Evolutionary conservation across 192 early-diverging fungal genomes (phyloP), one percentile per base, ranked within the genome.

Genomic region (Rhizophagus clarus): DNA sequence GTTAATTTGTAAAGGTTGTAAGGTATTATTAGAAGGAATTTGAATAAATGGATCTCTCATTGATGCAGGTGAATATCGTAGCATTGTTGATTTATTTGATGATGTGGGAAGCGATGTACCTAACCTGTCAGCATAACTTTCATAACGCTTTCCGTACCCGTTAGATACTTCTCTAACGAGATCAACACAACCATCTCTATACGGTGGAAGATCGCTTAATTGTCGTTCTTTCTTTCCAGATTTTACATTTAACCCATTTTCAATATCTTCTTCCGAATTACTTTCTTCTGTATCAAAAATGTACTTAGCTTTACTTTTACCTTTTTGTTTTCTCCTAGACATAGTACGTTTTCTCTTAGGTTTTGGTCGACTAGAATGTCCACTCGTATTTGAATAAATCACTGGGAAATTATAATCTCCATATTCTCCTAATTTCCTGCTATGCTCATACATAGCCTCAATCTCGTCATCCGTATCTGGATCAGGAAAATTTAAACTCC

Each of bases 381-480:
- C 28, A 29, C 31, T 4, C 20, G 17, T 15, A 17, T 40, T 45
- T 14, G 67, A 32, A 74, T 80, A 51, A 29, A 82, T 82, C 15
- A 82, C 78, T 4, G 82, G 82, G 47, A 49, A 82, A 74, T 82
- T 80, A n/a, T 79, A 67, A 51, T 82, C 82, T 14, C 82, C 82
- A 31, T 80, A 45, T 17, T 73, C 20, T n/a, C 78, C 78, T 31
- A 82, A 69, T 80, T 73, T 49, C 31, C 78, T 56, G n/a, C 72
- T 80, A 31, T 37, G 42, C 4, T 61, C 62, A n/a, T 81, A 73
- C 61, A 81, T 45, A 31, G 51, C 29, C 69, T 87, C 84, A 24
- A 85, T 76, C 28, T 83, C 86, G 56, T 87, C 84, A 40, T 74
- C 22, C 5, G 82, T 76, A 17, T 83, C 32, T 34, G 86, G 81